Conservation (phyloP, 768 basidiomycete genomes). For the Termitomyces sp. region DNA sequence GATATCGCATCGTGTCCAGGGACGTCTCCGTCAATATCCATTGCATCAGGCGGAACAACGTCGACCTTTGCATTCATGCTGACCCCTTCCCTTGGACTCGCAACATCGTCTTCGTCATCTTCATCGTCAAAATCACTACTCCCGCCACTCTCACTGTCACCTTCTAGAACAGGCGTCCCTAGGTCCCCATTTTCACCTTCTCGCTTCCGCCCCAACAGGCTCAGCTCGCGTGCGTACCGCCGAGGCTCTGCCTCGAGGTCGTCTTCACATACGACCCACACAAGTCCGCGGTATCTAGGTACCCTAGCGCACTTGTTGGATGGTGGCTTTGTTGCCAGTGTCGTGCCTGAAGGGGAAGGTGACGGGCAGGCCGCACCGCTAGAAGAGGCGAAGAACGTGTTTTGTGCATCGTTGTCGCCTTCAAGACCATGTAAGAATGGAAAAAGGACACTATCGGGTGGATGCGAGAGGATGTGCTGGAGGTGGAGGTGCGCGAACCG, state of each 20-base stretch:
- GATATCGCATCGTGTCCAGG: slow-evolving; percentile 2
- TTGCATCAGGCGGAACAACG: slow-evolving; percentile 17
- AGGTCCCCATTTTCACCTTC: background rate
- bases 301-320: slow-evolving; percentile 1
- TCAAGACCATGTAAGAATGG: slow-evolving; percentile 89
- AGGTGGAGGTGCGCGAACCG: slow-evolving; percentile 61
- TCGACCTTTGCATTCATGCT: slow-evolving; percentile 17
- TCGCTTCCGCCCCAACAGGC: slow-evolving; percentile 27
- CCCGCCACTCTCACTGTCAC: slow-evolving; percentile 16
- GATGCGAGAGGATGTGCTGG: slow-evolving; percentile 60
- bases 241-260: slow-evolving; percentile 37
- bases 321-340: background rate
- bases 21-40: slow-evolving; percentile 10
- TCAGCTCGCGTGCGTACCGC: slow-evolving; percentile 16
- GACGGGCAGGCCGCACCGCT: background rate
- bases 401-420: slow-evolving; percentile 73
- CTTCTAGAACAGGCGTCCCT: slow-evolving; percentile 5
- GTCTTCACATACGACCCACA: slow-evolving; percentile 81
- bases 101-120: slow-evolving; percentile 16
- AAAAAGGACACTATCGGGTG: slow-evolving; percentile 78
- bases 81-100: slow-evolving; percentile 3
- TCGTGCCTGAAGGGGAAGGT: background rate
- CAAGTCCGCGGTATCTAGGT: slow-evolving; percentile 61
- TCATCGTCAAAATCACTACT: slow-evolving; percentile 17
- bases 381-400: slow-evolving; percentile 65